Base-by-base conservation (phyloP, 495 filamentous ascomycete species). In the Aspergillus ostianus region DNA sequence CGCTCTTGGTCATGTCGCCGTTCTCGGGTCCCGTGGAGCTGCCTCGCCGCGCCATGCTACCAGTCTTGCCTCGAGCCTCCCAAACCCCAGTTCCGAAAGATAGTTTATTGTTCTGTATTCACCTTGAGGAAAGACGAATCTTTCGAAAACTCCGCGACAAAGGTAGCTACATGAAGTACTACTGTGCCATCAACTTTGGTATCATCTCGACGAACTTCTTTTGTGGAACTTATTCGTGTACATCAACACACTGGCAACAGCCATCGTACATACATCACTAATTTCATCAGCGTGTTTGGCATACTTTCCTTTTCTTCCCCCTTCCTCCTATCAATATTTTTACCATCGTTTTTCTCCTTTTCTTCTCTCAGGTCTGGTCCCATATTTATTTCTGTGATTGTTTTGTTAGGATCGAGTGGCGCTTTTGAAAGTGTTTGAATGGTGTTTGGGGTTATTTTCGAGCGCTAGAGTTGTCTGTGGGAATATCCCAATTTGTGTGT, bases 211-310 rank as follows among this genome's bases (percentile, higher is more conserved):
- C 23, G 21, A 27, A 26, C 17, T 54, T 47, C 51, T 26, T 18
- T 20, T 23, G 36, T 32, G 32, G 29, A 36, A 55, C 19, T 19
- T 60, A 55, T 17, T 17, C 48, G 58, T 60, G 52, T 60, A 60
- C 45, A 56, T 44, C 59, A 57, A 26, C 47, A 26, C 47, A 55
- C 41, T 47, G 32, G 55, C 55, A 30, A 29, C 30, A 23, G 26
- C 54, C 47, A 30, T 44, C 56, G 59, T 61, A 61, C 59, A 61
- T 61, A 61, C 30, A 32, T 32, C 53, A 45, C 54, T 61, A 61
- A 61, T 61, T 18, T 57, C 45, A 30, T 47, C 44, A 52, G 44
- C 56, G 49, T 56, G 48, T 54, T 21, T 45, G 41, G 29, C 32
- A 29, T 50, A 18, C 47, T 44, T 41, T 17, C 13, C 36, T 41